Conservation (phyloP, 306 rosid species). For the Astragalus membranaceus region DNA sequence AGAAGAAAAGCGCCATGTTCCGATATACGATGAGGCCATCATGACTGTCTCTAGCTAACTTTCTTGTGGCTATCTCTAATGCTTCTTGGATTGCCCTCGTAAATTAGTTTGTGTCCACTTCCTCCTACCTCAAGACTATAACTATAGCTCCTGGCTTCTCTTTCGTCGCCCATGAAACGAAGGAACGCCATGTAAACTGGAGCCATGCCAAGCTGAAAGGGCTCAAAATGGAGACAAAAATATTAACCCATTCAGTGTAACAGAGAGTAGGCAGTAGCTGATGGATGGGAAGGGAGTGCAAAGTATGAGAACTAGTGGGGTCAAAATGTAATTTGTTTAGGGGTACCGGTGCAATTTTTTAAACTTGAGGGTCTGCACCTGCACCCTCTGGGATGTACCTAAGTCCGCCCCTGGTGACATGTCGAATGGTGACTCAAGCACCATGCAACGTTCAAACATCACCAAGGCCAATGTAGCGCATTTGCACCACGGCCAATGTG, state of each 20-base stretch:
- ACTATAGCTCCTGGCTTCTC: constrained; percentile 62
- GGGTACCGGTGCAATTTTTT: too few relatives aligned
- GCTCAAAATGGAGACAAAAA: constrained; percentile 81
- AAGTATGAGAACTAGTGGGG: too few relatives aligned
- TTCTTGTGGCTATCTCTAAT: constrained; percentile 72
- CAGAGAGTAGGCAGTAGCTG: not conserved
- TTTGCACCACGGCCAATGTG: too few relatives aligned
- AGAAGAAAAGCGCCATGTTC: constrained; percentile 74
- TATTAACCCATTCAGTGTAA: constrained; percentile 71
- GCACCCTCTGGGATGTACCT: too few relatives aligned
- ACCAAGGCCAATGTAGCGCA: too few relatives aligned
- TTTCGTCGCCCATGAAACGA: constrained; percentile 77
- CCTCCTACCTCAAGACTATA: constrained; percentile 80
- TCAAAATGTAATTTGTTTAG: too few relatives aligned
- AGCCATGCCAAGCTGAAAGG: constrained; percentile 78
- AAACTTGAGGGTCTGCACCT: too few relatives aligned
- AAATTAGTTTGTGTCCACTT: constrained; percentile 55
- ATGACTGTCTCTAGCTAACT: constrained; percentile 75
- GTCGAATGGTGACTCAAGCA: too few relatives aligned
- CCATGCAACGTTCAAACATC: too few relatives aligned
- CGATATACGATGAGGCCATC: constrained; percentile 72
- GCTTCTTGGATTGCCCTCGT: constrained; percentile 70
- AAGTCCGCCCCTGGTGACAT: too few relatives aligned
- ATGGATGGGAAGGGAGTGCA: too few relatives aligned
- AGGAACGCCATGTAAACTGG: constrained; percentile 82